A percentile compares a stretch with the other conserved stretches of the same genome.
Conservation (phyloP, 345 rosid species). For the Gossypium thurberi region DNA sequence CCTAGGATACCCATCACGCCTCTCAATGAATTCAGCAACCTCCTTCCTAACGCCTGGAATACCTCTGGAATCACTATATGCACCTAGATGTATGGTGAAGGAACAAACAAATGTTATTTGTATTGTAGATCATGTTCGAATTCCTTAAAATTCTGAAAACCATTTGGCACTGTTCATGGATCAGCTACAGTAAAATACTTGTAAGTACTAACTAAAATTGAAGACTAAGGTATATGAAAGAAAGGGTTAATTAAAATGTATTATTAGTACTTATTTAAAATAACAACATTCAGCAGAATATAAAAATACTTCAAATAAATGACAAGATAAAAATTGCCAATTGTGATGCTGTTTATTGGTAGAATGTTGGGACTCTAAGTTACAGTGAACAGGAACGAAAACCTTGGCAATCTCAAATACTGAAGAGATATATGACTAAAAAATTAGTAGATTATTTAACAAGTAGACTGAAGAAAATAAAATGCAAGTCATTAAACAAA, state of each 20-base stretch:
- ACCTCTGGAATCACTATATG: slow-evolving; percentile 98
- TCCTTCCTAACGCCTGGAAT: slow-evolving; percentile 85
- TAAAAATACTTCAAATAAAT: background rate
- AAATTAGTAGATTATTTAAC: background rate
- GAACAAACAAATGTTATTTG: slow-evolving; percentile 9
- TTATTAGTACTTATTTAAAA: background rate
- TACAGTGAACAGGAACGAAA: background rate
- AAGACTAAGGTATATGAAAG: background rate
- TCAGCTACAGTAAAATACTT: background rate
- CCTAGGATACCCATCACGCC: slow-evolving; percentile 99
- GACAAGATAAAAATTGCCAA: background rate
- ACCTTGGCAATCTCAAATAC: background rate
- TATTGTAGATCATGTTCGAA: background rate
- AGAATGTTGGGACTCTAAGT: background rate
- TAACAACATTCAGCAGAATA: background rate
- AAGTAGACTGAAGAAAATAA: background rate
- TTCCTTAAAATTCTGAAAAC: slow-evolving; percentile 11
- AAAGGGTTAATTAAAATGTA: background rate
- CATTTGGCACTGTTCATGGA: background rate
- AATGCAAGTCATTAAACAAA: background rate
- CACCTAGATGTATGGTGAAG: slow-evolving; percentile 42
- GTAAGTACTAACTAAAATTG: background rate
- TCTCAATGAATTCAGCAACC: slow-evolving; percentile 83
- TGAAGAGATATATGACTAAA: background rate
- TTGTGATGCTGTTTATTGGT: background rate